A percentile compares a stretch with the other conserved stretches of the same genome.
Evolutionary conservation across 139 green algal species (phyloP).

Genomic region (Chlorella sp.): DNA sequence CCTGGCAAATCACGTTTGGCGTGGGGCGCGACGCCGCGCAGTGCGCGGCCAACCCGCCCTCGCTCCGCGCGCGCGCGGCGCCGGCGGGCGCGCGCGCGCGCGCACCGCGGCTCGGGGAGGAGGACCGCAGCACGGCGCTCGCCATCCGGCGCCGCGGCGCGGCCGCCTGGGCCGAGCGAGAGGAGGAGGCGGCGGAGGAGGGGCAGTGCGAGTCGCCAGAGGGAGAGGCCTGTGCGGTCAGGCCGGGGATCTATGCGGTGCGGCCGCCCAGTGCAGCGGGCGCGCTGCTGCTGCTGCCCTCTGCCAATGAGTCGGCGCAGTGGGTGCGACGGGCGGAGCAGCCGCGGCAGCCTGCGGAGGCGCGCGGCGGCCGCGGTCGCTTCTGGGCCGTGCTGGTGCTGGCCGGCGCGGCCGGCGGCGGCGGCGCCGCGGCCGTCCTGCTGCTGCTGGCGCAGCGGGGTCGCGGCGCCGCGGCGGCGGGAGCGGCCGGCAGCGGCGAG

Average conservation of each 20-base stretch:
- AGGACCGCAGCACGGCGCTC: too few relatives aligned
- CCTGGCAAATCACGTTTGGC: constrained; percentile 41
- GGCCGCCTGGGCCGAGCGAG: not conserved
- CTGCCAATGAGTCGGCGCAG: not conserved
- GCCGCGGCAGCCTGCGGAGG: not conserved
- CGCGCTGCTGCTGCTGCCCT: not conserved
- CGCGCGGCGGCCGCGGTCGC: not conserved
- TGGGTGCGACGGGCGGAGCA: not conserved
- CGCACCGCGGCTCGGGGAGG: too few relatives aligned
- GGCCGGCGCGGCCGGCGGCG: not conserved
- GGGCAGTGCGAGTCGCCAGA: constrained; percentile 12
- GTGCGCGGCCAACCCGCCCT: too few relatives aligned
- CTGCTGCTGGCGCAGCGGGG: not conserved
- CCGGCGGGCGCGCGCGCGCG: too few relatives aligned
- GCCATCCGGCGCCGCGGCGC: too few relatives aligned
- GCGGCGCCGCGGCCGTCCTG: not conserved
- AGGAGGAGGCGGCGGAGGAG: not conserved
- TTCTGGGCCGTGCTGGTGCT: not conserved
- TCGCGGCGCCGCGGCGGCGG: not conserved
- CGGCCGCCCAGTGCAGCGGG: not conserved
- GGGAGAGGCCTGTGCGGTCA: not conserved
- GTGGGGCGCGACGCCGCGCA: not conserved
- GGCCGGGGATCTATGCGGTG: too few relatives aligned
- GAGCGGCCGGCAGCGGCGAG: not conserved
- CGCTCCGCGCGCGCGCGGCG: too few relatives aligned